Evolutionary conservation across 768 basidiomycete species (phyloP), one percentile per base, ranked within the genome.

Genomic region (Rhizopogon vesiculosus): DNA sequence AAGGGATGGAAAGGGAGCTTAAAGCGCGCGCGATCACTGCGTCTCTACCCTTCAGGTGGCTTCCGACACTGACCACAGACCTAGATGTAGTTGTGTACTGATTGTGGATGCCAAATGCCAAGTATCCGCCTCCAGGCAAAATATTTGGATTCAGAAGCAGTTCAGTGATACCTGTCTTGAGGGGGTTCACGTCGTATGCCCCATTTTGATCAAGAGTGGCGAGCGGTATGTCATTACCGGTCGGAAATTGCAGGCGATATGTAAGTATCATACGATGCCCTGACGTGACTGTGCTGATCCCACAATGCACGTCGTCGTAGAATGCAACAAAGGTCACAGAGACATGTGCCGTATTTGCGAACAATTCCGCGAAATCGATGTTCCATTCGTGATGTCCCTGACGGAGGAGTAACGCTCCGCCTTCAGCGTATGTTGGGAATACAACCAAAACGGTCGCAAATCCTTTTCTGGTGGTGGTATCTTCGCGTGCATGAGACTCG

Each of bases 391-490:
- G 53, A 16, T 61, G 67, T 6, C 45, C 55, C 35, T 73, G 68
- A 10, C 70, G 71, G 1, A 84, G 66, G 4, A 70, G 50, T 12
- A 82, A 69, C 7, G 66, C 62, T 3, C 80, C 81, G 1, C 80
- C 80, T 57, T 77, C 67, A 57, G 80, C 74, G 0, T 58, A 18
- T 0, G 76, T 76, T 15, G 81, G 81, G 48, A 80, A 72, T n/a
- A 78, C 71, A 41, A 82, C 60, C 1, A 83, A 74, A 8, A 84
- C 71, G 1, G 82, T 81, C 1, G 77, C 81, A 41, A 84, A 76
- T 9, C 68, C 63, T 8, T 75, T 71, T 6, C 77, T 77, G 0
- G 78, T 79, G 56, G 81, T 80, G 39, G 73, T 69, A 56, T 81
- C 16, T 38, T 22, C 5, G 9, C 19, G 22, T 38, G 8, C 13